Conservation (phyloP, 177 flowering plant species). For the Vitis hybrid region DNA sequence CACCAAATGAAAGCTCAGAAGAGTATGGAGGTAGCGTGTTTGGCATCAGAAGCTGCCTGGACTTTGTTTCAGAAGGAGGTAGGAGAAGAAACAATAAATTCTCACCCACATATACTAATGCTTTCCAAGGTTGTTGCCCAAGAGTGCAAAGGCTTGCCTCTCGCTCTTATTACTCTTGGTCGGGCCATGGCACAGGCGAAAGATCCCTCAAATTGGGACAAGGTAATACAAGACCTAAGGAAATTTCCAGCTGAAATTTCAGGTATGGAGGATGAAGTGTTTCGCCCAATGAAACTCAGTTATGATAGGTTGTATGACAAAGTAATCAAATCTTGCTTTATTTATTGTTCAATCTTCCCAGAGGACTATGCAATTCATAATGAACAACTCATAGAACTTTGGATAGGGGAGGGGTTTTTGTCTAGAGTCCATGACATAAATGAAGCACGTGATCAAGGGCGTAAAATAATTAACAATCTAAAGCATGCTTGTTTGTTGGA, state of each 20-base stretch:
- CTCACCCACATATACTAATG: slow-evolving; percentile 11
- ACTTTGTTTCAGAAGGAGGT: slow-evolving; percentile 18
- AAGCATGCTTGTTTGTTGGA: slow-evolving; percentile 7
- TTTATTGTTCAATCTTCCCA: slow-evolving; percentile 11
- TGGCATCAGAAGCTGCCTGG: slow-evolving; percentile 18
- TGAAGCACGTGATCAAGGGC: slow-evolving; percentile 5
- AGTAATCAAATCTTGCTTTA: slow-evolving; percentile 4
- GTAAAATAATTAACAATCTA: slow-evolving; percentile 3
- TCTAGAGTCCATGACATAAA: neutral
- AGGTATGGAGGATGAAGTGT: slow-evolving; percentile 17
- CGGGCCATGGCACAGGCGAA: slow-evolving; percentile 26
- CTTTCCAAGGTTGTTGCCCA: slow-evolving; percentile 12
- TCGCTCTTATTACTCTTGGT: slow-evolving; percentile 23
- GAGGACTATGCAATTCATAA: neutral
- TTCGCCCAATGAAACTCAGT: slow-evolving; percentile 20
- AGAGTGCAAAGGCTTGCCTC: slow-evolving; percentile 30
- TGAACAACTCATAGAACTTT: neutral
- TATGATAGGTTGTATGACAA: slow-evolving; percentile 20
- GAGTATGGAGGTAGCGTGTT: slow-evolving; percentile 12
- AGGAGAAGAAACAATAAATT: slow-evolving; percentile 7
- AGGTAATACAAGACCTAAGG: slow-evolving; percentile 5
- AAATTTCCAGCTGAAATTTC: slow-evolving; percentile 8
- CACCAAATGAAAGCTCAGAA: slow-evolving; percentile 19
- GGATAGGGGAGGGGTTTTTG: slow-evolving; percentile 12
- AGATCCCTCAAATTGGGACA: slow-evolving; percentile 23